Evolutionary conservation across 768 basidiomycete species (phyloP), one percentile per base, ranked within the genome.

Genomic region (Rhodotorula sphaerocarpa): DNA sequence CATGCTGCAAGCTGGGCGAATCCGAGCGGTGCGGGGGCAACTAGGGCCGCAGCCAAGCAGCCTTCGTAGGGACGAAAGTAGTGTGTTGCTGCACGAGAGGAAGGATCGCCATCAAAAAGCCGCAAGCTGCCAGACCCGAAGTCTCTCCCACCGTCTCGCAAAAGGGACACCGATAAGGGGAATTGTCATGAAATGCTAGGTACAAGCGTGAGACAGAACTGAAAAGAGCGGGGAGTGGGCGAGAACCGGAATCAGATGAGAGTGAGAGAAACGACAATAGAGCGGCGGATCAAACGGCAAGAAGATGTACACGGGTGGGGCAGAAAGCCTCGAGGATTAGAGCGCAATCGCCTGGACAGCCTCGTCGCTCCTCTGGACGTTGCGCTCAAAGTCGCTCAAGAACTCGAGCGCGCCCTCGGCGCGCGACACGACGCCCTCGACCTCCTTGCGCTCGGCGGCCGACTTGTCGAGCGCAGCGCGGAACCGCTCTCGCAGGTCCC

Each of bases 401-500:
- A 82, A 88, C 64, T 82, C 81, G 54, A 85, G 78, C 43, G 95
- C 93, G 70, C 77, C 82, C 79, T 87, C 86, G 54, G 80, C 79
- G 72, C 86, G 86, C 77, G 91, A 89, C 2, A 69, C 64, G 28
- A 53, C 60, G 27, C 55, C 59, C 55, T 72, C 72, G 42, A 70
- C 70, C 48, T 84, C 84, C 52, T 78, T 79, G 70, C 80, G 80
- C 73, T 92, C 89, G 72, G 81, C 82, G 42, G 79, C 81, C 47
- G 83, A 78, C 73, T 86, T 84, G 70, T 97, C 90, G 79, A 90
- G 82, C 23, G 88, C 86, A 5, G 77, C 78, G 59, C 83, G 80
- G 79, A 90, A 93, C 46, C 86, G 81, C 76, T 88, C 87, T 70
- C 81, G 81, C 63, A 92, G 73, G 75, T 96, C 92, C 89, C 89